phyloP scores from a whole-genome alignment of 768 basidiomycete species.

The Podaxis pistillaris region DNA sequence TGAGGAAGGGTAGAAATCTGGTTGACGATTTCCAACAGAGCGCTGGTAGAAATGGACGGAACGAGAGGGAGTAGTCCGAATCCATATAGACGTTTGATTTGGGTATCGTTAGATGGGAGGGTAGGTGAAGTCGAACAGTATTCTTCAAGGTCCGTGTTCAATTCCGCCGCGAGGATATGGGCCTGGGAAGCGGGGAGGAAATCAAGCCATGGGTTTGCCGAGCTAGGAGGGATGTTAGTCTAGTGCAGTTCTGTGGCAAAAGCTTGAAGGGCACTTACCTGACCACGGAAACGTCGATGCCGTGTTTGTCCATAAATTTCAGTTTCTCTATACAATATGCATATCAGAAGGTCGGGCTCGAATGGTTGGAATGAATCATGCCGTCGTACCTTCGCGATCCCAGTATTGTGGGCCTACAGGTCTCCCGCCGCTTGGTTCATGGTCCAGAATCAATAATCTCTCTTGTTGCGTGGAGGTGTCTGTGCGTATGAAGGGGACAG shows the following conservation, averaged over 20 bases:
- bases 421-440: constrained; percentile 76
- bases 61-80: constrained; percentile 86
- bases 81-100: constrained; percentile 71
- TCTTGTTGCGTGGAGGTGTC: constrained; percentile 49
- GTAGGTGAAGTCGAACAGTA: constrained; percentile 71
- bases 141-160: constrained; percentile 76
- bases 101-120: constrained; percentile 26
- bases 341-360: neutral
- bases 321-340: constrained; percentile 53
- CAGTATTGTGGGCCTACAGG: constrained; percentile 86
- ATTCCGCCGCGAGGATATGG: constrained; percentile 57
- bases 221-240: constrained; percentile 36
- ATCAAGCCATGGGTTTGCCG: constrained; percentile 92
- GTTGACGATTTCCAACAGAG: constrained; percentile 61
- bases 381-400: constrained; percentile 44
- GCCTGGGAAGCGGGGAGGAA: constrained; percentile 74
- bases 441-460: constrained; percentile 72
- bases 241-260: neutral
- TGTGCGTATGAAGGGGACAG: constrained; percentile 66
- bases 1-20: constrained; percentile 67
- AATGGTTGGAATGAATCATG: neutral
- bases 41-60: constrained; percentile 50
- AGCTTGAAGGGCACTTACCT: constrained; percentile 41
- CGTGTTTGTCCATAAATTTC: constrained; percentile 81
- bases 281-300: constrained; percentile 76